Evolutionary conservation across 208 protist genomes (phyloP).

Genomic region (Entamoeba invadens): DNA sequence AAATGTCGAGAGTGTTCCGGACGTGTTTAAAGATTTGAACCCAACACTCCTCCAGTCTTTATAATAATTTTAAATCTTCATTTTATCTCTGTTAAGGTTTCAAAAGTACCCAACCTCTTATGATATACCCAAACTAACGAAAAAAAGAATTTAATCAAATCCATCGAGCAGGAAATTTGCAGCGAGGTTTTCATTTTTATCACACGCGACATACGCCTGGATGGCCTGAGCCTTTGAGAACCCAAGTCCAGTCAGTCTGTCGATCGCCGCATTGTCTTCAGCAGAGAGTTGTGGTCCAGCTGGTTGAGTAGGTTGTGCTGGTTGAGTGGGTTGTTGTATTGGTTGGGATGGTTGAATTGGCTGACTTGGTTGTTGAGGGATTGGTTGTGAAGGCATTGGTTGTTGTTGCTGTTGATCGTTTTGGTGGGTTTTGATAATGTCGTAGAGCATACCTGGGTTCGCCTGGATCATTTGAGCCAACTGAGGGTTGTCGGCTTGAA

Average conservation of each 20-base stretch:
- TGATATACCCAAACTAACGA: not conserved
- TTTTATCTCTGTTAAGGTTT: too few relatives aligned
- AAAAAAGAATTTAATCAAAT: not conserved
- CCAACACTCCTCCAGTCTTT: too few relatives aligned
- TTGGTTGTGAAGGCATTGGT: not conserved
- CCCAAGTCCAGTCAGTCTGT: not conserved
- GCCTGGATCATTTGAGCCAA: not conserved
- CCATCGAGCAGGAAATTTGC: not conserved
- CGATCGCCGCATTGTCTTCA: not conserved
- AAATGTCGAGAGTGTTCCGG: too few relatives aligned
- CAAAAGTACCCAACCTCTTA: too few relatives aligned
- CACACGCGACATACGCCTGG: conserved; percentile 3
- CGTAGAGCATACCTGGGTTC: not conserved
- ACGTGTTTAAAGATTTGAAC: too few relatives aligned
- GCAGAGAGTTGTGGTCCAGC: not conserved
- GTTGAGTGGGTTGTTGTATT: not conserved
- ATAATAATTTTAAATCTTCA: too few relatives aligned
- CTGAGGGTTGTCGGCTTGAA: not conserved
- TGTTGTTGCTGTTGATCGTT: not conserved
- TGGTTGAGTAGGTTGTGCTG: too few relatives aligned
- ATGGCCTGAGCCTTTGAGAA: not conserved
- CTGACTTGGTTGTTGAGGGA: not conserved
- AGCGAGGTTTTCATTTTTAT: conserved; percentile 2
- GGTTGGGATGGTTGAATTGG: not conserved
- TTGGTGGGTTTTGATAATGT: not conserved